Conservation (phyloP, 1,139 yeast genomes). For the Kazachstania sp. region DNA sequence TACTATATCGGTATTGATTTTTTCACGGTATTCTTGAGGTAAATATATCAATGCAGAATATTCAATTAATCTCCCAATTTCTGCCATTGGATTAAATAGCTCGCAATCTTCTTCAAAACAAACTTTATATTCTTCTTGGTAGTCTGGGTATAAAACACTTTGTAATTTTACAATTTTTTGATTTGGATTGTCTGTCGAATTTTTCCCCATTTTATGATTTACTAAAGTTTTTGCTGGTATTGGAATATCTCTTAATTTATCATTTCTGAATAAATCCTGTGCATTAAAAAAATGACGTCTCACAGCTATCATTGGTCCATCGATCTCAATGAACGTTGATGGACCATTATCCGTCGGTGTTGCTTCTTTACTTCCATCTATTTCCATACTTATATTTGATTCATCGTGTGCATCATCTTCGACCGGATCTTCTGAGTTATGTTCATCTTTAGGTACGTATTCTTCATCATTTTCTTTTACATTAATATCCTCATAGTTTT, state of each 20-base stretch:
- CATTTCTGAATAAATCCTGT: constrained; percentile 4
- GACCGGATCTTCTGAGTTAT: neutral
- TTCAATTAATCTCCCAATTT: constrained; percentile 56
- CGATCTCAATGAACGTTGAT: neutral
- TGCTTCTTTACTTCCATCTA: constrained; percentile 1
- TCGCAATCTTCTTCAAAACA: constrained; percentile 18
- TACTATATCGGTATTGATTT: constrained; percentile 39
- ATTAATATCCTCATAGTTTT: no score
- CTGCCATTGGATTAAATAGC: constrained; percentile 56
- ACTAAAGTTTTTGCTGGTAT: constrained; percentile 11
- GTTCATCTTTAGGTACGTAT: neutral
- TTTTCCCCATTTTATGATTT: constrained; percentile 2
- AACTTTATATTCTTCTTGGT: constrained; percentile 28
- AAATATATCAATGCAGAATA: constrained; percentile 38
- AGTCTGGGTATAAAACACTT: constrained; percentile 25
- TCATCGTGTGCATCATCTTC: neutral
- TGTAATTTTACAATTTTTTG: constrained; percentile 15
- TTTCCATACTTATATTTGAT: neutral
- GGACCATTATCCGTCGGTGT: neutral
- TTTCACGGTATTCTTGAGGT: constrained; percentile 37
- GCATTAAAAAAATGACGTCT: constrained; percentile 16
- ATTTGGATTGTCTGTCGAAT: no score
- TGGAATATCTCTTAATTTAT: constrained; percentile 8
- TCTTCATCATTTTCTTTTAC: neutral
- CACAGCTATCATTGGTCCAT: neutral